Percentiles rank a stretch among this genome's conserved stretches.
Evolutionary conservation across 805 yeast genomes (phyloP).

Genomic region (Pichia occidentalis): DNA sequence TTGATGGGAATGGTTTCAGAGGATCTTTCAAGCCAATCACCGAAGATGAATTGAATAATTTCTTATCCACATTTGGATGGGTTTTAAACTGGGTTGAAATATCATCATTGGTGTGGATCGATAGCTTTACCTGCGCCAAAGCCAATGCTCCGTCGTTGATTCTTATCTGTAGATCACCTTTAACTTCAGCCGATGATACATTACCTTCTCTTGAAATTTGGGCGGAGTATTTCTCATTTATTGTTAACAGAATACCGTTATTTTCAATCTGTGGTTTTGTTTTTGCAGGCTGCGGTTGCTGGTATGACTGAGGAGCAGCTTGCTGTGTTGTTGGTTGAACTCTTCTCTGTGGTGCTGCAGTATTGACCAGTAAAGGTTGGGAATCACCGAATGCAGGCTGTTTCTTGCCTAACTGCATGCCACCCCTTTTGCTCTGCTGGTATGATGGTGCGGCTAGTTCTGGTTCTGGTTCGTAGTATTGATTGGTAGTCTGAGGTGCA

Average conservation of each 20-base stretch:
- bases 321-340: conserved; percentile 16
- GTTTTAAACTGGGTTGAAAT: conserved; percentile 70
- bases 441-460: conserved; percentile 17
- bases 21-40: conserved; percentile 72
- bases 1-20: conserved; percentile 78
- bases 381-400: conserved; percentile 21
- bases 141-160: conserved; percentile 72
- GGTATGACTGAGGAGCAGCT: conserved; percentile 24
- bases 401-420: conserved; percentile 71
- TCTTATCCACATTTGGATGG: conserved; percentile 91
- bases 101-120: conserved; percentile 40
- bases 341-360: conserved; percentile 19
- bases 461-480: conserved; percentile 1
- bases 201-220: conserved; percentile 81
- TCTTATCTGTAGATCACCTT: conserved; percentile 87
- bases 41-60: conserved; percentile 49
- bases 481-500: too few species aligned
- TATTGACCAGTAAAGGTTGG: conserved; percentile 28
- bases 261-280: conserved; percentile 36
- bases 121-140: conserved; percentile 54
- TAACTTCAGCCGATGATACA: conserved; percentile 61
- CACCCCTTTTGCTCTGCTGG: too few species aligned
- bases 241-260: conserved; percentile 72
- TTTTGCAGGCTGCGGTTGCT: conserved; percentile 14
- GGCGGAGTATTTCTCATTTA: conserved; percentile 74